Conservation (phyloP, 495 filamentous ascomycete genomes). For the Collariella sp. region DNA sequence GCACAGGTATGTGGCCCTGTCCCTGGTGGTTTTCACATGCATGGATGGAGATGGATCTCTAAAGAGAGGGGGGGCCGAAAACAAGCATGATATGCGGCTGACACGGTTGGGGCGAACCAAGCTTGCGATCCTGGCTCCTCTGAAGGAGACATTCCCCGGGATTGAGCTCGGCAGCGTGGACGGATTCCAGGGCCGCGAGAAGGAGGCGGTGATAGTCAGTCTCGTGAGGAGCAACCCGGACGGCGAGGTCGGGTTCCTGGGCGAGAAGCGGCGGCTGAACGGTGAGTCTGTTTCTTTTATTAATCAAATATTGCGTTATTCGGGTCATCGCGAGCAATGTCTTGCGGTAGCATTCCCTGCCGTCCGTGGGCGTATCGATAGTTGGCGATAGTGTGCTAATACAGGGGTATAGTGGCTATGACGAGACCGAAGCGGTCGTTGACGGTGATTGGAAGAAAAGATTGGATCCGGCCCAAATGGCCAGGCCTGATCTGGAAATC, state of each 20-base stretch:
- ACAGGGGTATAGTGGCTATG: constrained; percentile 66
- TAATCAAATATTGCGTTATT: background rate
- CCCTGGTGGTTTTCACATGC: background rate
- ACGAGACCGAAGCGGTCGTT: constrained; percentile 85
- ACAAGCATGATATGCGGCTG: constrained; percentile 1
- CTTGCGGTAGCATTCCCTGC: background rate
- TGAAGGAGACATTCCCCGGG: constrained; percentile 72
- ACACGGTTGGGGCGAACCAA: constrained; percentile 20
- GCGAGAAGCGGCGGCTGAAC: constrained; percentile 87
- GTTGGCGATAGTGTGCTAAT: constrained; percentile 11
- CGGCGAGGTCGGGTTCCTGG: constrained; percentile 85
- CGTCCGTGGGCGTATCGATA: background rate
- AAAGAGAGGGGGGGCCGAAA: background rate
- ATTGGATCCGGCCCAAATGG: constrained; percentile 1
- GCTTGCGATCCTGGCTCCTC: constrained; percentile 64
- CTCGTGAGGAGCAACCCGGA: constrained; percentile 83
- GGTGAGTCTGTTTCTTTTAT: constrained; percentile 44
- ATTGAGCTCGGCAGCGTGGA: constrained; percentile 93
- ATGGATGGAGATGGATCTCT: background rate
- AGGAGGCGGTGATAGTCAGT: constrained; percentile 88
- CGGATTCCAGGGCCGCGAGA: constrained; percentile 94
- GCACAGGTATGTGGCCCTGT: constrained; percentile 54
- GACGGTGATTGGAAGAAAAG: constrained; percentile 71
- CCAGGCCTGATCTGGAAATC: background rate
- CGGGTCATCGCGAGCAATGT: background rate